A percentile compares a stretch with the other conserved stretches of the same genome.
phyloP scores from a whole-genome alignment of 768 basidiomycete genomes.

The Gymnopilus dilepis region DNA sequence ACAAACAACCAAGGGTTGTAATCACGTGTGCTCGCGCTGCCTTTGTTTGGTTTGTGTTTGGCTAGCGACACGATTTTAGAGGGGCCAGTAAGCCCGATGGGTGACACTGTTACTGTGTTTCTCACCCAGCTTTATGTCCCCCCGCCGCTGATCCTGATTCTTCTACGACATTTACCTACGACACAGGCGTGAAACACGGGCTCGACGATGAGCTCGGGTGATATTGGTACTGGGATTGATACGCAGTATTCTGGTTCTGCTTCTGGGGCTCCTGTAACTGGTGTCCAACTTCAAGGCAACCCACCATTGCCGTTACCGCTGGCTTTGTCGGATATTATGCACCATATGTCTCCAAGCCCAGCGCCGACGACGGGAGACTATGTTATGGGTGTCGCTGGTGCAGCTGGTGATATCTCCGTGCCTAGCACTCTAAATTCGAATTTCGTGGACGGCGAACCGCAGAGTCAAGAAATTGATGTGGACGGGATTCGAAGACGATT shows the following conservation, averaged over 20 bases:
- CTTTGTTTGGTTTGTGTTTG: conserved; percentile 28
- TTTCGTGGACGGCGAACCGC: too few species aligned
- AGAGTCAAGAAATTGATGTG: too few species aligned
- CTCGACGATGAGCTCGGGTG: conserved; percentile 22
- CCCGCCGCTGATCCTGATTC: conserved; percentile 9
- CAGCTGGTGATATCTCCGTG: neutral
- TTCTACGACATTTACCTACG: too few species aligned
- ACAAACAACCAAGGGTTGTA: conserved; percentile 12
- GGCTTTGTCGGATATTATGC: conserved; percentile 60
- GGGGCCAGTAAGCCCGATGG: neutral
- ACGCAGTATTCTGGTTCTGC: too few species aligned
- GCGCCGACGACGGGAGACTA: conserved; percentile 31
- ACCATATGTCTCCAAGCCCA: conserved; percentile 58
- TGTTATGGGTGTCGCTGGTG: conserved; percentile 24
- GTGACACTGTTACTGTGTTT: conserved; percentile 1
- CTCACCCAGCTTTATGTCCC: conserved; percentile 11
- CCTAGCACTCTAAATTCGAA: too few species aligned
- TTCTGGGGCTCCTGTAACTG: too few species aligned
- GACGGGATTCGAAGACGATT: conserved; percentile 51
- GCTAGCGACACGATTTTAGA: conserved; percentile 28
- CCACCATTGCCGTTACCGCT: conserved; percentile 53
- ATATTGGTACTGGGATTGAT: conserved; percentile 10
- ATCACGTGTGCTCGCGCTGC: conserved; percentile 34
- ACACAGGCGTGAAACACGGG: conserved; percentile 5
- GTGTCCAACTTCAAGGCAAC: conserved; percentile 20